A percentile compares a stretch with the other conserved stretches of the same genome.
Evolutionary conservation across 2,329 filamentous ascomycete species (phyloP).

Genomic region (Xylaria multiplex): DNA sequence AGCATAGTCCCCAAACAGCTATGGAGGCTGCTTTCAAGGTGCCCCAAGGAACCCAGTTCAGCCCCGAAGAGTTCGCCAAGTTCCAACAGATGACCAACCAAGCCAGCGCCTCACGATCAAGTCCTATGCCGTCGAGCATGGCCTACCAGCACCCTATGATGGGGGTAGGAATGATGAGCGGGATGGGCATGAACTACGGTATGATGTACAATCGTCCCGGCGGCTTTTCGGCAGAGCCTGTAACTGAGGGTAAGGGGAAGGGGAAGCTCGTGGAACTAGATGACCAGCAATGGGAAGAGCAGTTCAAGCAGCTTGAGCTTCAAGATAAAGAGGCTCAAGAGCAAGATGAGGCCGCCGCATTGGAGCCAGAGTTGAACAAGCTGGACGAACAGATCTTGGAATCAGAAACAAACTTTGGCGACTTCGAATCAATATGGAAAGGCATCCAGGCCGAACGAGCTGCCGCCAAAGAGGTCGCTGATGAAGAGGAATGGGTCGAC

Average conservation of each 20-base stretch:
- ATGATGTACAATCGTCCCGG: conserved; percentile 59
- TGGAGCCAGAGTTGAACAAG: conserved; percentile 87
- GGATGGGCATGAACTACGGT: conserved; percentile 62
- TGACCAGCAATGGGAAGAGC: conserved; percentile 93
- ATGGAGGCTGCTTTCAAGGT: conserved; percentile 78
- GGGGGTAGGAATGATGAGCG: conserved; percentile 60
- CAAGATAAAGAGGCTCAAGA: conserved; percentile 59
- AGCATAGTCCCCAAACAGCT: conserved; percentile 63
- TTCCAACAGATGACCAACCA: conserved; percentile 80
- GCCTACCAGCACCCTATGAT: conserved; percentile 70
- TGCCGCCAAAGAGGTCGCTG: conserved; percentile 73
- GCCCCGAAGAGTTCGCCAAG: conserved; percentile 83
- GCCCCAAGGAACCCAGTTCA: conserved; percentile 71
- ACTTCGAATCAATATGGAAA: conserved; percentile 91
- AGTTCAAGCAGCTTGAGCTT: conserved; percentile 81
- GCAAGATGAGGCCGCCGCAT: conserved; percentile 72
- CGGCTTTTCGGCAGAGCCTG: conserved; percentile 21
- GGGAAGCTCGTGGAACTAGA: conserved; percentile 94
- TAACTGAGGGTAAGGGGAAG: conserved; percentile 72
- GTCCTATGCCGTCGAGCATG: conserved; percentile 65
- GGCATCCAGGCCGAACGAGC: conserved; percentile 82
- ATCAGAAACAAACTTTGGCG: conserved; percentile 79
- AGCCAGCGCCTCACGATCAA: conserved; percentile 60
- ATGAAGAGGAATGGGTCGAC: conserved; percentile 69
- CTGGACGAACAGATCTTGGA: conserved; percentile 75